Conservation (phyloP, 192 early-diverging fungal genomes). For the Chytriomyces hyalinus region DNA sequence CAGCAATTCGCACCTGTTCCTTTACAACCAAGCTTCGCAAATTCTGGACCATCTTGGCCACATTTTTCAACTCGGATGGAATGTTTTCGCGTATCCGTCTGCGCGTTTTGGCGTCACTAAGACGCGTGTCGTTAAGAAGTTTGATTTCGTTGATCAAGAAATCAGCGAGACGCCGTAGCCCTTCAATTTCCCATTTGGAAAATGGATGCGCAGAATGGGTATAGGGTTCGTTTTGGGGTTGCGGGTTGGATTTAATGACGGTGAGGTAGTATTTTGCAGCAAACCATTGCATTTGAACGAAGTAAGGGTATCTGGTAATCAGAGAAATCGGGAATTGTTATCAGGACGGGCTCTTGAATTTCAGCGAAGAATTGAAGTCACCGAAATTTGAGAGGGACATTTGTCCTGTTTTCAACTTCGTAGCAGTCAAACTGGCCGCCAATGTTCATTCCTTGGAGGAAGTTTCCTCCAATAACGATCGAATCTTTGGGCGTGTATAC, state of each 20-base stretch:
- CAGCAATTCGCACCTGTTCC: neutral
- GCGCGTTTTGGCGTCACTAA: constrained; percentile 29
- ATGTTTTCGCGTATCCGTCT: constrained; percentile 42
- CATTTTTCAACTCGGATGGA: constrained; percentile 49
- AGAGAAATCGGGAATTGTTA: neutral
- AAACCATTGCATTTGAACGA: constrained; percentile 84
- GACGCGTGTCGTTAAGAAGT: neutral
- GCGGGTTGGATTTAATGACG: constrained; percentile 42
- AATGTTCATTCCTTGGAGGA: constrained; percentile 81
- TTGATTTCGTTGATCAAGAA: constrained; percentile 49
- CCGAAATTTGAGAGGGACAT: constrained; percentile 80
- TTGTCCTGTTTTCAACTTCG: constrained; percentile 78
- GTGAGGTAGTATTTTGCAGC: constrained; percentile 67
- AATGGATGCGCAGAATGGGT: neutral
- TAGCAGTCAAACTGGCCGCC: constrained; percentile 71
- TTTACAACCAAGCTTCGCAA: constrained; percentile 17
- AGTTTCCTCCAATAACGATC: constrained; percentile 94
- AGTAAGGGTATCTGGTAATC: constrained; percentile 72
- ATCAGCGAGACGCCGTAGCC: constrained; percentile 53
- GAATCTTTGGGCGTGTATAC: constrained; percentile 87
- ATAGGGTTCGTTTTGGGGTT: neutral
- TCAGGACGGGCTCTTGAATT: too few relatives aligned
- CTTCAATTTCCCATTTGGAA: constrained; percentile 60
- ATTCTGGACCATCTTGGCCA: constrained; percentile 41
- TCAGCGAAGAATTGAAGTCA: neutral